Evolutionary conservation across 192 early-diverging fungal species (phyloP), one percentile per base, ranked within the genome.

Genomic region (Gaertneriomyces semiglobifer): DNA sequence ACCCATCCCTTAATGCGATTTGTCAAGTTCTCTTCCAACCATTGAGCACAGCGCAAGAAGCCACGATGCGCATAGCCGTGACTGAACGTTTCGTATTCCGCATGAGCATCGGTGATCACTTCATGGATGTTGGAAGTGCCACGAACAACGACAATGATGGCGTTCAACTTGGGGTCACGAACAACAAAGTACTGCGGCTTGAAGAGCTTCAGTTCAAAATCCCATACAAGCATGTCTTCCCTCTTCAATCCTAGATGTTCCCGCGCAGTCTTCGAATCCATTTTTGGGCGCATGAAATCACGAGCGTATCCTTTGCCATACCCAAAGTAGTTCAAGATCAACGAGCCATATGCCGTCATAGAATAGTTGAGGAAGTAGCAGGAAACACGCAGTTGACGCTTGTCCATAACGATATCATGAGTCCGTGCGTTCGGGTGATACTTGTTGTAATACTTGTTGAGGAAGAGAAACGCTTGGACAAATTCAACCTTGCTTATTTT

Each of bases 121-220:
- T 81, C 76, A 47, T 72, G 71, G 41, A 67, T 33, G 41, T 72
- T 72, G 50, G 52, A n/a, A 0, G 79, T 81, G 3, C 79, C 79
- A 41, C 77, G 71, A 44, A 76, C 66, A 39, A 53, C 52, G 19
- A 81, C 62, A 8, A 81, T 66, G 42, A 81, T 74, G 0, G 76
- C 70, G 50, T 81, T 68, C 14, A 74, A 16, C 7, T 58, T 59
- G 0, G 69, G 60, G 48, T 81, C 79, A 7, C 70, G 65, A 19
- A 53, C 44, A 39, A 77, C 68, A 45, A 62, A 81, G 53, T 76
- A 78, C n/a, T 70, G 63, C 12, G 76, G 61, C 40, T 77, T 74
- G 56, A 58, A 71, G 7, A 78, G 62, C 42, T 73, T 66, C 18
- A 70, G 60, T 20, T 74, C 62, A 60, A 73, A 69, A 18, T 81